phyloP scores from a whole-genome alignment of 179 eudicot species.

The Camellia oleifera region DNA sequence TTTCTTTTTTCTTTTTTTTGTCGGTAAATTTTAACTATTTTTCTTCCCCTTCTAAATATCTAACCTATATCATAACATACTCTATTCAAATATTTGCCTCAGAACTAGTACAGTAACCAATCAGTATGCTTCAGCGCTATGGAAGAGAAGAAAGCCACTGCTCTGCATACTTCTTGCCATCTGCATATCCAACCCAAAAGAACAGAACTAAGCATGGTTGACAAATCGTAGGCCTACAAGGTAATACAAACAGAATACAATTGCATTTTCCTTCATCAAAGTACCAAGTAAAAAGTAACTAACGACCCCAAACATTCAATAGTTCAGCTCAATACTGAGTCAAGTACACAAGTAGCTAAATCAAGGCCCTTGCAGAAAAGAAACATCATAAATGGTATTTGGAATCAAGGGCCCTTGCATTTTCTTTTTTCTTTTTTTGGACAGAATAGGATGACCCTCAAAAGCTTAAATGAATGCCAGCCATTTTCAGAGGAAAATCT shows the following conservation, averaged over 20 bases:
- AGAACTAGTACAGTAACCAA: background rate
- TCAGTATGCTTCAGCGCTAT: conserved; percentile 32
- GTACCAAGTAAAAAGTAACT: background rate
- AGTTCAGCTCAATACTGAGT: background rate
- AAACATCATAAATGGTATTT: background rate
- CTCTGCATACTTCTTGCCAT: conserved; percentile 55
- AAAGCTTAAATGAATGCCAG: background rate
- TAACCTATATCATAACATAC: background rate
- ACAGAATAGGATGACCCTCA: background rate
- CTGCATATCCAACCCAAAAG: conserved; percentile 40
- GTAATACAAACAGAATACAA: background rate
- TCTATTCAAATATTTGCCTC: conserved; percentile 6
- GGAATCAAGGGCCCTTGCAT: background rate
- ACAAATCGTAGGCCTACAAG: background rate
- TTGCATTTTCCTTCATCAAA: background rate
- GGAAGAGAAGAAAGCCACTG: conserved; percentile 83
- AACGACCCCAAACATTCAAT: background rate
- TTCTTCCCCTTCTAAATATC: background rate
- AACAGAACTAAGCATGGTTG: conserved; percentile 10
- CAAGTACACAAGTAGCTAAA: background rate
- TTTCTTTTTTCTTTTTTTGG: background rate
- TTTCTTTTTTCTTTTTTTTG: background rate
- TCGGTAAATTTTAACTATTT: background rate
- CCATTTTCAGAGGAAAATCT: background rate
- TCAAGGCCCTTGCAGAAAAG: background rate